Evolutionary conservation across 257 asterid species (phyloP).

Genomic region (Solanum sejunctum): DNA sequence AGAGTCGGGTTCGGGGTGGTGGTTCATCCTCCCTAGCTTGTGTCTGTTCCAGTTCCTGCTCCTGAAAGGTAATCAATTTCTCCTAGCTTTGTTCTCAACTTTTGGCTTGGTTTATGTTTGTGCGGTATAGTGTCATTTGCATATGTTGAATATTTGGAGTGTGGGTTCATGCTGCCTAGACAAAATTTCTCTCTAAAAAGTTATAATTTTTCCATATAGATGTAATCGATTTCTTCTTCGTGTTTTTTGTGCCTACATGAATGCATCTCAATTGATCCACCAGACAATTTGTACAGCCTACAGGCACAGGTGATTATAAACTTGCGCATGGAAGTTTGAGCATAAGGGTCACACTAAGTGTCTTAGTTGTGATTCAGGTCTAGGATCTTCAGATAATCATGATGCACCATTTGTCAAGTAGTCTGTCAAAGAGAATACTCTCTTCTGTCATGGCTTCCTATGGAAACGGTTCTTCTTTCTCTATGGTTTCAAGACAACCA

Average conservation of each 20-base stretch:
- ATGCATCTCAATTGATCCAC: background rate
- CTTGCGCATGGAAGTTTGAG: background rate
- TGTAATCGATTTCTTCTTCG: too few species aligned
- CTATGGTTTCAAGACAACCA: slow-evolving; percentile 7
- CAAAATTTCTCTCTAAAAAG: too few species aligned
- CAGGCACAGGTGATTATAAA: background rate
- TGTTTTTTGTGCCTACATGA: background rate
- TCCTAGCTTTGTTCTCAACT: too few species aligned
- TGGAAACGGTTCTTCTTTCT: slow-evolving; percentile 11
- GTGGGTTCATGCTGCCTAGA: too few species aligned
- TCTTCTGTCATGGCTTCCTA: slow-evolving; percentile 9
- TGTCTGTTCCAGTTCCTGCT: too few species aligned
- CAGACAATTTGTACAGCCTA: background rate
- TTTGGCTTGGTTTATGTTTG: too few species aligned
- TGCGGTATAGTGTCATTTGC: too few species aligned
- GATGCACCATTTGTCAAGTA: slow-evolving; percentile 29
- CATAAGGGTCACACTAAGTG: background rate
- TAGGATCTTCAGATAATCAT: slow-evolving; percentile 6
- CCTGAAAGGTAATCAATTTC: too few species aligned
- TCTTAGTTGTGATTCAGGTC: background rate
- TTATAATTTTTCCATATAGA: too few species aligned
- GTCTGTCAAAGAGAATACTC: slow-evolving; percentile 27
- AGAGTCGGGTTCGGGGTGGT: too few species aligned
- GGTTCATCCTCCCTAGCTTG: too few species aligned
- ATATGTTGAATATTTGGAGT: too few species aligned